These are phyloP conservation scores for Vitis rotundifolia DNA, from an alignment of 164 flowering plant species.

Conservation along the genomic window DNA sequence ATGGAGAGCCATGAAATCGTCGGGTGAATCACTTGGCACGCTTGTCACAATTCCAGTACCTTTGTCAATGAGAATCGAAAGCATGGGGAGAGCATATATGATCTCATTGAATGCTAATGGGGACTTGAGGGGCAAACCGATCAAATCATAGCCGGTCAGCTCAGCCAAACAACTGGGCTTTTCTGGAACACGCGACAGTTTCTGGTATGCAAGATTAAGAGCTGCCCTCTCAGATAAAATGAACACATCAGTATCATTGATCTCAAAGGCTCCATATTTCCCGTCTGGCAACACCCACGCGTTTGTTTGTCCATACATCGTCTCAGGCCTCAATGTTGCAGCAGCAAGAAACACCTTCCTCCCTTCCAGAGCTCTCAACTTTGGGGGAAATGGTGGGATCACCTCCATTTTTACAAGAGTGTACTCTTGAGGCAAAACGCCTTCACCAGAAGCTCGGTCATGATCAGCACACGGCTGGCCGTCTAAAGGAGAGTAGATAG, in stretches of 20 bases:
- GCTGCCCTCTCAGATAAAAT: constrained; percentile 75
- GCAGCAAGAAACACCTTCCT: constrained; percentile 78
- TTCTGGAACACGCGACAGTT: constrained; percentile 59
- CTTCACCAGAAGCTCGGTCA: constrained; percentile 91
- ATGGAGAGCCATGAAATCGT: constrained; percentile 75
- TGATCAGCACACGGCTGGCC: constrained; percentile 97
- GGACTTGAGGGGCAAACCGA: constrained; percentile 73
- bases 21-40: constrained; percentile 95
- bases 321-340: constrained; percentile 92
- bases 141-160: constrained; percentile 76
- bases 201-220: constrained; percentile 82
- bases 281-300: constrained; percentile 93
- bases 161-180: constrained; percentile 76
- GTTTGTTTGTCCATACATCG: constrained; percentile 94
- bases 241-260: constrained; percentile 76
- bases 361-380: constrained; percentile 66
- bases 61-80: constrained; percentile 67
- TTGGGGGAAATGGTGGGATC: constrained; percentile 65
- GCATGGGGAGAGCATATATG: constrained; percentile 80
- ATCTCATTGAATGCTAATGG: constrained; percentile 57
- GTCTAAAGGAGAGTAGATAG: constrained; percentile 80
- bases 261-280: constrained; percentile 86
- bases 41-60: constrained; percentile 93
- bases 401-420: constrained; percentile 92
- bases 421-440: constrained; percentile 89